Evolutionary conservation across 2,329 filamentous ascomycete genomes (phyloP).

Genomic region (Colletotrichum sp.): DNA sequence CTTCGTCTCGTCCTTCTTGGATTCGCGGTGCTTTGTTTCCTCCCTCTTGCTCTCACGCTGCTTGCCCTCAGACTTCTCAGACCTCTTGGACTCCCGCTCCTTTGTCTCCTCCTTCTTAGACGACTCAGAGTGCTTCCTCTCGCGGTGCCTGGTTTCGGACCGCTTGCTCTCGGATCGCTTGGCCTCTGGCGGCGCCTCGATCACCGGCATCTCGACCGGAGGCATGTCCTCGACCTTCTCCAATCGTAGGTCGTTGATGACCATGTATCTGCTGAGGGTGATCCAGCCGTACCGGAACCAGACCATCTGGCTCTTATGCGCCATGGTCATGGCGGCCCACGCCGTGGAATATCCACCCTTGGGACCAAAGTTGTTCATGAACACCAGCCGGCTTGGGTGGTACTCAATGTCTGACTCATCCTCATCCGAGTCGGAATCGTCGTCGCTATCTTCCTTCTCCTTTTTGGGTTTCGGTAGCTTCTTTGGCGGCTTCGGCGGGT

Average conservation of each 20-base stretch:
- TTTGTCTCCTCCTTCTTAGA: not conserved
- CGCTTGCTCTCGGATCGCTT: not conserved
- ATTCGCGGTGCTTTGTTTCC: not conserved
- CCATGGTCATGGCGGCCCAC: constrained; percentile 85
- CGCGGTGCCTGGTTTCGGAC: not conserved
- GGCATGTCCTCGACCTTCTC: constrained; percentile 39
- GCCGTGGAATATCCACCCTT: constrained; percentile 60
- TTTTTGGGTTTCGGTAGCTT: constrained; percentile 11
- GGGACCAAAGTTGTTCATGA: constrained; percentile 72
- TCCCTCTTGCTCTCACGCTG: not conserved
- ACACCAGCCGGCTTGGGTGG: constrained; percentile 68
- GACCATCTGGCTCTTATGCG: constrained; percentile 94
- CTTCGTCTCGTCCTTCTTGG: not conserved
- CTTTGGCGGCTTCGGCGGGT: constrained; percentile 1
- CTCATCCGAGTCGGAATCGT: constrained; percentile 30
- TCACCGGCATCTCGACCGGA: not conserved
- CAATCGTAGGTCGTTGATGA: constrained; percentile 82
- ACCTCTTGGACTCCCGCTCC: not conserved
- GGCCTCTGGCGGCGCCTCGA: not conserved
- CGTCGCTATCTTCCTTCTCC: constrained; percentile 7
- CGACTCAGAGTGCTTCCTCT: not conserved
- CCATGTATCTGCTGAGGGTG: constrained; percentile 88
- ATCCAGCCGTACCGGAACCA: constrained; percentile 99
- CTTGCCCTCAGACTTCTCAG: not conserved
- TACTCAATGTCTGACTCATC: constrained; percentile 38